phyloP scores from a whole-genome alignment of 1,284 basidiomycete genomes.

The Ganoderma lucidum region DNA sequence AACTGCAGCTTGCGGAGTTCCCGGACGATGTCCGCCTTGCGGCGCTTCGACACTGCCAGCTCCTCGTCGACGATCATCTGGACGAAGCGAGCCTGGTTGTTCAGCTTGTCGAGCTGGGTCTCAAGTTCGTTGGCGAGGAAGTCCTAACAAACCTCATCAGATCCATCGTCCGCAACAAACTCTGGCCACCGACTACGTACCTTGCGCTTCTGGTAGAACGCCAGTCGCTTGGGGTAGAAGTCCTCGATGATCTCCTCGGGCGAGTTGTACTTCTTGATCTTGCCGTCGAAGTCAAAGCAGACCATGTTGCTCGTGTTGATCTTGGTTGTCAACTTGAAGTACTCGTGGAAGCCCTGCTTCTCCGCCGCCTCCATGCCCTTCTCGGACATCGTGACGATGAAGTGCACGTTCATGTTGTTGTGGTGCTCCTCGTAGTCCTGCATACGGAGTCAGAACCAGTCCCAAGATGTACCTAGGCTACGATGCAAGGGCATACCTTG shows the following conservation, averaged over 20 bases:
- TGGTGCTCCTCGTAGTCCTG: slow-evolving; percentile 98
- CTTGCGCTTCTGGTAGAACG: slow-evolving; percentile 96
- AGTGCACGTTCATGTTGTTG: slow-evolving; percentile 93
- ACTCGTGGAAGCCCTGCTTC: slow-evolving; percentile 88
- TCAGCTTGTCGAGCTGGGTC: slow-evolving; percentile 83
- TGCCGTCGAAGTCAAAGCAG: slow-evolving; percentile 95
- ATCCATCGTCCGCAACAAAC: background rate
- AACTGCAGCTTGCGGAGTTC: slow-evolving; percentile 90
- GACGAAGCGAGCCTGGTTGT: slow-evolving; percentile 97
- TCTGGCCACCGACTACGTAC: slow-evolving; percentile 48
- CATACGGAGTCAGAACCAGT: background rate
- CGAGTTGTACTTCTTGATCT: slow-evolving; percentile 93
- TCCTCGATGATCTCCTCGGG: slow-evolving; percentile 95
- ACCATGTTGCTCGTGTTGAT: slow-evolving; percentile 98
- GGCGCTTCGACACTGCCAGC: slow-evolving; percentile 92
- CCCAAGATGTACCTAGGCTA: no score
- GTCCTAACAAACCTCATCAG: slow-evolving; percentile 61
- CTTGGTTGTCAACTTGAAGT: slow-evolving; percentile 90
- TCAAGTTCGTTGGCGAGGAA: slow-evolving; percentile 89
- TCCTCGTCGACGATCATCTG: slow-evolving; percentile 94
- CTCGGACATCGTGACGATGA: slow-evolving; percentile 84
- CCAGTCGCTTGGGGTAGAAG: slow-evolving; percentile 90
- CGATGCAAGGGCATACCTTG: slow-evolving; percentile 54
- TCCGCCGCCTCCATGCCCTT: slow-evolving; percentile 90
- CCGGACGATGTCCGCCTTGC: slow-evolving; percentile 85